Percentiles rank a stretch among this genome's conserved stretches.
Evolutionary conservation across 352 stramenopile species (phyloP).

Genomic region (Pythium monospermum): DNA sequence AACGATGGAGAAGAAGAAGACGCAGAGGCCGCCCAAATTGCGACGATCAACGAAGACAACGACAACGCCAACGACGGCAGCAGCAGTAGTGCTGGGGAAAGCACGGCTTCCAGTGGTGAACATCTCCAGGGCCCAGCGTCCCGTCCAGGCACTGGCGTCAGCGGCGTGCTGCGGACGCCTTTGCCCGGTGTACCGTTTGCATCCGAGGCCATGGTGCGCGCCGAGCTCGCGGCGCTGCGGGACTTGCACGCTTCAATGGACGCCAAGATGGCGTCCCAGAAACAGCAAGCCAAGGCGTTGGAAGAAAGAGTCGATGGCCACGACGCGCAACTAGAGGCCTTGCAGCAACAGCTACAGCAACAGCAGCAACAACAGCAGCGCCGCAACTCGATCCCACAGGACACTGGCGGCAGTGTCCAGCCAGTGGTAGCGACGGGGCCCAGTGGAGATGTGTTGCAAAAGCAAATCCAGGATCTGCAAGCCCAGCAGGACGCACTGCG

Average conservation of each 20-base stretch:
- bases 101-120: not conserved
- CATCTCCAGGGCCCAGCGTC: conserved; percentile 8
- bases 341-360: conserved; percentile 14
- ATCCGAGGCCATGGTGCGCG: conserved; percentile 34
- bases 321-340: conserved; percentile 16
- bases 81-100: not conserved
- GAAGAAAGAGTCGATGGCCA: conserved; percentile 28
- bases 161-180: conserved; percentile 19
- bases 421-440: not conserved
- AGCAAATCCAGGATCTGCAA: conserved; percentile 44
- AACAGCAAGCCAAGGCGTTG: conserved; percentile 32
- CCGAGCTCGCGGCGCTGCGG: conserved; percentile 36
- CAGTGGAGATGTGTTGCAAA: conserved; percentile 28
- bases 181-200: conserved; percentile 33
- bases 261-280: conserved; percentile 29
- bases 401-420: no score
- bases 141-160: conserved; percentile 14
- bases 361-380: conserved; percentile 10
- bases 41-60: not conserved
- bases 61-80: not conserved
- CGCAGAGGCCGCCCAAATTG: not conserved
- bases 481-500: conserved; percentile 33
- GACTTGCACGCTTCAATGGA: conserved; percentile 34
- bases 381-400: not conserved
- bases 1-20: conserved; percentile 22